Conservation (phyloP, 129 eudicot species). For the Ambrosia artemisiifolia region DNA sequence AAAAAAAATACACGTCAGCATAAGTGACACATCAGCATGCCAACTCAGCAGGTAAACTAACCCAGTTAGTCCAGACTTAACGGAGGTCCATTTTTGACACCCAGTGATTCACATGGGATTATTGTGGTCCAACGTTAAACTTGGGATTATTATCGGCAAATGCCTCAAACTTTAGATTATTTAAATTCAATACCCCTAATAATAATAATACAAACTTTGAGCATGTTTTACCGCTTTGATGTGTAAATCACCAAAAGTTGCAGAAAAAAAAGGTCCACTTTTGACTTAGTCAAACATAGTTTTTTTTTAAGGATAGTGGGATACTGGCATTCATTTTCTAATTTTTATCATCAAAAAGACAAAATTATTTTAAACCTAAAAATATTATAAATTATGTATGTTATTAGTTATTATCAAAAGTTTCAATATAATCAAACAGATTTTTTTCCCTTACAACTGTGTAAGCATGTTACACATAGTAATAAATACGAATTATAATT, state of each 20-base stretch:
- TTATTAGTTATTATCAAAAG: neutral
- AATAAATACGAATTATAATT: neutral
- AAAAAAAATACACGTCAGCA: no score
- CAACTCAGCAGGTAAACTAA: no score
- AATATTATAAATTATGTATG: no score
- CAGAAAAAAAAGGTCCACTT: neutral
- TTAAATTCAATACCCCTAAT: no score
- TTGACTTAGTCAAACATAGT: conserved; percentile 23
- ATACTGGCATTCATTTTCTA: neutral
- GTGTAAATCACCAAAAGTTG: conserved; percentile 10
- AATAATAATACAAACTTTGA: neutral
- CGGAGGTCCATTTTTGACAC: no score
- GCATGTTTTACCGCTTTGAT: neutral
- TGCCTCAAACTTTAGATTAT: no score
- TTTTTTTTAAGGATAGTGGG: neutral
- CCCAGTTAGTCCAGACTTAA: no score
- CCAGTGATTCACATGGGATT: no score
- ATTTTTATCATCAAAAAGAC: neutral
- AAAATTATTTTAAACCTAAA: neutral
- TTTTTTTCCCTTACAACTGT: neutral
- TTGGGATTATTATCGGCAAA: no score
- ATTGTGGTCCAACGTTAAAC: no score
- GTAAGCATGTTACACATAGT: neutral
- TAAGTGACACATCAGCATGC: no score
- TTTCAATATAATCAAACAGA: no score